Evolutionary conservation across 116 monocot genomes (phyloP), one percentile per base, ranked within the genome.

Genomic region (Zostera marina): DNA sequence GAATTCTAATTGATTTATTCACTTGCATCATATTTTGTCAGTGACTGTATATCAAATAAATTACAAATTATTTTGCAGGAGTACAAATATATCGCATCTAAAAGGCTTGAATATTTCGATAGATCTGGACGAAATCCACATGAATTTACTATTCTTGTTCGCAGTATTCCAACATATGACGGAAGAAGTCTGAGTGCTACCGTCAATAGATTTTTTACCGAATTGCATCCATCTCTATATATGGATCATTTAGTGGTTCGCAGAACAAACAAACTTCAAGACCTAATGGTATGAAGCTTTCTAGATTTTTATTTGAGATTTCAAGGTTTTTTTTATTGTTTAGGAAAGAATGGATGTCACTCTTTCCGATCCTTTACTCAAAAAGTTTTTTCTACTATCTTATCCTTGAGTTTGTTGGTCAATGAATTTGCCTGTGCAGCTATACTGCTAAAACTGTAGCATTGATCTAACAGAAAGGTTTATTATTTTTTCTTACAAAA

Each of bases 141-240:
- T 63, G 69, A 99, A 7, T 99, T 91, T 60, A 81, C 91, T 0
- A 57, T 99, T 53, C 81, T 99, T 63, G 91, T 99, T 62, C 91
- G 87, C 46, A 81, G 83, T 26, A 79, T 91, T 62, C 91, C 99
- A 55, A 51, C 56, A 60, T 58, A 38, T 57, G 56, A 67, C 69
- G 79, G 75, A 48, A 70, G 42, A 54, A 83, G 72, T 22, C 22
- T 81, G 51, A 81, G 81, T 58, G 79, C 79, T 41, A 70, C 41
- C 47, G 77, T 90, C 16, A 77, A 84, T 32, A 79, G 51, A 0
- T 99, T 99, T 75, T 99, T 99, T 67, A 77, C 66, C 63, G 84
- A 91, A 42, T 79, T 81, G 44, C 68, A 99, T 76, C 64, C 99
- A 46, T 79, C 83, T 10, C 72, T 76, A 6, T 99, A 99, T 64